Evolutionary conservation across 2,329 filamentous ascomycete species (phyloP).

Genomic region (Hymenoscyphus linearis): DNA sequence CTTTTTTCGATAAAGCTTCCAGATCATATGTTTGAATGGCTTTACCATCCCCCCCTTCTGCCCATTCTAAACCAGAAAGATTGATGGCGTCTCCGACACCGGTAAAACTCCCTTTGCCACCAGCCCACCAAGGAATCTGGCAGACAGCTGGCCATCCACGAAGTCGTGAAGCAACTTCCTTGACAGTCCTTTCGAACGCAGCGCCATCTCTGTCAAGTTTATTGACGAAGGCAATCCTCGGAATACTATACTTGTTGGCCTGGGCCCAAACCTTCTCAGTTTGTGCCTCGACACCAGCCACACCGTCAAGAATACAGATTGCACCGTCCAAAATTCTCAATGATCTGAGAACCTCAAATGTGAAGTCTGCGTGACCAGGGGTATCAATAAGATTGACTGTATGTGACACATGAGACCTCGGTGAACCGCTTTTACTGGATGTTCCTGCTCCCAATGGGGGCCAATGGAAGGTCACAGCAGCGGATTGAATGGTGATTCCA

Average conservation of each 20-base stretch:
- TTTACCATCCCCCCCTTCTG: slow-evolving; percentile 60
- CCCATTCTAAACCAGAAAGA: slow-evolving; percentile 70
- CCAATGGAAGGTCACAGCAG: slow-evolving; percentile 93
- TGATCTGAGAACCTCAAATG: slow-evolving; percentile 91
- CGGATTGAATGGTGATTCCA: slow-evolving; percentile 96
- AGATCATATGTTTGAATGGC: slow-evolving; percentile 51
- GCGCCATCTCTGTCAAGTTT: slow-evolving; percentile 82
- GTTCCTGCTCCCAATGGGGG: slow-evolving; percentile 47
- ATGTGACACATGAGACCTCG: slow-evolving; percentile 52
- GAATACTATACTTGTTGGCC: slow-evolving; percentile 79
- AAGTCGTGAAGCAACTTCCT: slow-evolving; percentile 75
- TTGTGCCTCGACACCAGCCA: slow-evolving; percentile 92
- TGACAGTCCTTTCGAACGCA: slow-evolving; percentile 75
- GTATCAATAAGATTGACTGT: slow-evolving; percentile 93
- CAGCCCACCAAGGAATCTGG: slow-evolving; percentile 91
- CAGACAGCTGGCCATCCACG: slow-evolving; percentile 85
- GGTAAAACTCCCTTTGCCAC: slow-evolving; percentile 64
- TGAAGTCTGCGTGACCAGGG: slow-evolving; percentile 94
- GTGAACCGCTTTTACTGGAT: slow-evolving; percentile 33
- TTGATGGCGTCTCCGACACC: slow-evolving; percentile 83
- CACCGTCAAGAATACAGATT: slow-evolving; percentile 87
- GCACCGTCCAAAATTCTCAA: slow-evolving; percentile 83
- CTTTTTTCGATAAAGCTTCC: slow-evolving; percentile 44
- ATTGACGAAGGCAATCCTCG: slow-evolving; percentile 76
- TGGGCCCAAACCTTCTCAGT: slow-evolving; percentile 96